These are phyloP conservation scores for Microstegium vimineum DNA, from an alignment of 176 grass and related monocot genomes.

Conservation along the genomic window DNA sequence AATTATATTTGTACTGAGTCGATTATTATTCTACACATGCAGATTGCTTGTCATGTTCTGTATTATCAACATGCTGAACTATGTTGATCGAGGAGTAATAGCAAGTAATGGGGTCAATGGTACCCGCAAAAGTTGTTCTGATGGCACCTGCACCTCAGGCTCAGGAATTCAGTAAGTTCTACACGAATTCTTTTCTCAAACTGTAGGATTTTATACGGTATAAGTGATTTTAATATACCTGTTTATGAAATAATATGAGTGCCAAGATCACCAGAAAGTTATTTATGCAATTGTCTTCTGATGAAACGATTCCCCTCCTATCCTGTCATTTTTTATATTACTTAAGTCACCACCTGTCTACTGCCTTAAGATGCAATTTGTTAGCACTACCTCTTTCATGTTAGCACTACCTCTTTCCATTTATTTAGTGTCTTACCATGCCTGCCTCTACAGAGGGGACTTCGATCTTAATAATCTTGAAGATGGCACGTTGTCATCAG, in stretches of 20 bases:
- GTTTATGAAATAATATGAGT: not conserved
- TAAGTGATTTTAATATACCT: not conserved
- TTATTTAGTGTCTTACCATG: conserved; percentile 1
- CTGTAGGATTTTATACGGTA: not conserved
- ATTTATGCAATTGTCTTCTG: not conserved
- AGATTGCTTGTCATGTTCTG: conserved; percentile 96
- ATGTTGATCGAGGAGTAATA: conserved; percentile 95
- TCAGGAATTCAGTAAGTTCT: conserved; percentile 95
- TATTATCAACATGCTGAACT: conserved; percentile 95
- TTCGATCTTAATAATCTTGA: conserved; percentile 92
- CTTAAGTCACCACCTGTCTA: not conserved
- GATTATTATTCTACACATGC: conserved; percentile 26
- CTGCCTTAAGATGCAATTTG: not conserved
- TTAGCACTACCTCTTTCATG: too few species aligned
- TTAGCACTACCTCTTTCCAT: not conserved
- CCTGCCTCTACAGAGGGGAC: conserved; percentile 55
- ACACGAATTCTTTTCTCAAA: conserved; percentile 12
- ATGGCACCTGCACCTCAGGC: conserved; percentile 70
- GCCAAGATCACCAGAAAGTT: not conserved
- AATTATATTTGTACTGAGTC: not conserved
- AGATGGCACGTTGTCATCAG: conserved; percentile 95
- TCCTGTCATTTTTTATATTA: not conserved
- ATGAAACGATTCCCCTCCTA: not conserved
- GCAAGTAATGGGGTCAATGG: conserved; percentile 99
- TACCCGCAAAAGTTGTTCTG: conserved; percentile 58